A percentile compares a stretch with the other conserved stretches of the same genome.
These are phyloP conservation scores for Xylaria sp. DNA, from an alignment of 2,329 filamentous ascomycete species.

Conservation along the genomic window DNA sequence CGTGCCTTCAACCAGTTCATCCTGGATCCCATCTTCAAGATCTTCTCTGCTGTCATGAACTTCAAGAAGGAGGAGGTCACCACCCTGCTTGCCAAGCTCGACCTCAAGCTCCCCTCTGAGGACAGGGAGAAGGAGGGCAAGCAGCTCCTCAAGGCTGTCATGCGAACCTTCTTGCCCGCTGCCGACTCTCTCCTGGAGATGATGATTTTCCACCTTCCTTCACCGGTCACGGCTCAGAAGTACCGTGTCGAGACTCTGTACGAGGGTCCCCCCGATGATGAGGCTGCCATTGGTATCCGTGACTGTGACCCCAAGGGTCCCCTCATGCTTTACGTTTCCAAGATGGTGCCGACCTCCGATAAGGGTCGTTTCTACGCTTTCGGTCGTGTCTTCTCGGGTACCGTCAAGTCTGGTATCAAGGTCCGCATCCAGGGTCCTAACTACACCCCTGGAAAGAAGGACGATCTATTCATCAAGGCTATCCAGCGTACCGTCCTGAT, in stretches of 20 bases:
- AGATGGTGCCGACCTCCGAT: conserved; percentile 99
- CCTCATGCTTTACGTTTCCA: conserved; percentile 99
- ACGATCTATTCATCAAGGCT: conserved; percentile 98
- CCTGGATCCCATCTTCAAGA: conserved; percentile 99
- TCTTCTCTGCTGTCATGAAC: conserved; percentile 97
- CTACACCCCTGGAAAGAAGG: conserved; percentile 98
- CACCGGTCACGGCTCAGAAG: conserved; percentile 92
- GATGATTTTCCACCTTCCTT: conserved; percentile 99
- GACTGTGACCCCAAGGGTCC: conserved; percentile 98
- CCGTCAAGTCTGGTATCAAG: conserved; percentile 96
- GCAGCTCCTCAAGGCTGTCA: conserved; percentile 95
- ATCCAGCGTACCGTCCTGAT: conserved; percentile 99
- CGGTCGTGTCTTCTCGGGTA: conserved; percentile 99
- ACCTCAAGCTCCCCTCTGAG: conserved; percentile 87
- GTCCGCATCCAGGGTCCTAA: conserved; percentile 99
- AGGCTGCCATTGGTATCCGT: conserved; percentile 94
- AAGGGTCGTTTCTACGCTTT: conserved; percentile 99
- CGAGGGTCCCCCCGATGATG: conserved; percentile 95
- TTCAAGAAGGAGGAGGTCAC: conserved; percentile 95
- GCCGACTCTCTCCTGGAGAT: conserved; percentile 99
- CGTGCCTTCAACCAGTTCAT: conserved; percentile 99
- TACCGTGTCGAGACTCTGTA: conserved; percentile 99
- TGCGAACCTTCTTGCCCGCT: conserved; percentile 98
- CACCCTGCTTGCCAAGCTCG: conserved; percentile 88
- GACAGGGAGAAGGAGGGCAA: conserved; percentile 97